A percentile compares a stretch with the other conserved stretches of the same genome.
These are phyloP conservation scores for Starmerella sirachaensis DNA, from an alignment of 805 yeast genomes.

Conservation along the genomic window DNA sequence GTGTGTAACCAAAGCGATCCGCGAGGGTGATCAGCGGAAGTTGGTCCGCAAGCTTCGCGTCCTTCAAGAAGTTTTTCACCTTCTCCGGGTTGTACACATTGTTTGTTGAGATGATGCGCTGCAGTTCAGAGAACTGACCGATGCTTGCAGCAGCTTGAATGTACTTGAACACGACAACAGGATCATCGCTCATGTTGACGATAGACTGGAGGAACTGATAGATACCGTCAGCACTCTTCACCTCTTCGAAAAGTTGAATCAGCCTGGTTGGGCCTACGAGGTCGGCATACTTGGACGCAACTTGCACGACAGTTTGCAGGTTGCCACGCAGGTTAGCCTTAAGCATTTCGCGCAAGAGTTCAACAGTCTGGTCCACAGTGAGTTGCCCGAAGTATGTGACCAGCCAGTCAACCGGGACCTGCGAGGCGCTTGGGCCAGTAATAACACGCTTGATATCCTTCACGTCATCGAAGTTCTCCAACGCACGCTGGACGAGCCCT, in stretches of 20 bases:
- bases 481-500: constrained; percentile 90
- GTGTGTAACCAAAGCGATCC: constrained; percentile 82
- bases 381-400: constrained; percentile 85
- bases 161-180: constrained; percentile 91
- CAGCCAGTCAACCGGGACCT: constrained; percentile 84
- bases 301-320: constrained; percentile 87
- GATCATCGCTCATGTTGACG: constrained; percentile 85
- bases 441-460: constrained; percentile 92
- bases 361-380: constrained; percentile 84
- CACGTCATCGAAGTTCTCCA: constrained; percentile 89
- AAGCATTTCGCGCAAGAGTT: constrained; percentile 77
- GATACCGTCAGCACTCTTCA: constrained; percentile 82
- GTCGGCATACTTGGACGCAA: constrained; percentile 92
- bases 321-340: constrained; percentile 69
- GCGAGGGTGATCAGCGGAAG: constrained; percentile 92
- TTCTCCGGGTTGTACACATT: constrained; percentile 92
- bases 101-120: constrained; percentile 89
- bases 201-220: constrained; percentile 87
- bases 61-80: constrained; percentile 93
- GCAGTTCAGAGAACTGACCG: constrained; percentile 87
- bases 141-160: constrained; percentile 86
- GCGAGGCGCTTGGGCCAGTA: constrained; percentile 52
- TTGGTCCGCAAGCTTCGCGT: constrained; percentile 86
- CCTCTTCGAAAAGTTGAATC: constrained; percentile 86
- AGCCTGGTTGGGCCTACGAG: constrained; percentile 75